A percentile compares a stretch with the other conserved stretches of the same genome.
Conservation (phyloP, 2,329 filamentous ascomycete genomes). For the Pestalotiopsis sp. region DNA sequence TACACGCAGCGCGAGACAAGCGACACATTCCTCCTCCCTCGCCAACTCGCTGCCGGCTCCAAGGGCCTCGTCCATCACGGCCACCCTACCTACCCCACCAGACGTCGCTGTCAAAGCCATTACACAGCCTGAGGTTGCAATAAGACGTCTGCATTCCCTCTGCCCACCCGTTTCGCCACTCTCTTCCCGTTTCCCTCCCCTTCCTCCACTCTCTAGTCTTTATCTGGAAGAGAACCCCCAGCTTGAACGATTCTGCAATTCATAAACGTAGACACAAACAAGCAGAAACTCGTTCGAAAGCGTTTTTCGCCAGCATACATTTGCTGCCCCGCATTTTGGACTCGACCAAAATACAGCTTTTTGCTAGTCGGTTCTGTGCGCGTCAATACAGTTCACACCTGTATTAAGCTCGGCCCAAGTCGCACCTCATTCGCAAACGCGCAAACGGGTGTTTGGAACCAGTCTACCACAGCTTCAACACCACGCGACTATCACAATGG, state of each 20-base stretch:
- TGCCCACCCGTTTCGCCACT: conserved; percentile 30
- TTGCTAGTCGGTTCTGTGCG: not conserved
- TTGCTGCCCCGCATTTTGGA: not conserved
- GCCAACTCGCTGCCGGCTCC: conserved; percentile 10
- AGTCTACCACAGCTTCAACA: conserved; percentile 15
- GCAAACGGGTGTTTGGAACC: conserved; percentile 6
- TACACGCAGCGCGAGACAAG: not conserved
- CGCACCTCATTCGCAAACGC: not conserved
- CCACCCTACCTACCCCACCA: conserved; percentile 21
- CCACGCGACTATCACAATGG: conserved; percentile 45
- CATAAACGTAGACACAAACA: conserved; percentile 2
- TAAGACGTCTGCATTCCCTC: conserved; percentile 35
- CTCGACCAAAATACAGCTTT: not conserved
- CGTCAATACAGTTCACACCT: not conserved
- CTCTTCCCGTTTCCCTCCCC: conserved; percentile 25
- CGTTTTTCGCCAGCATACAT: not conserved
- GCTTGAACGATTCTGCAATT: not conserved
- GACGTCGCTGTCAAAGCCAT: conserved; percentile 3
- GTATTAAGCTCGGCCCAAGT: conserved; percentile 12
- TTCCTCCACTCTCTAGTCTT: conserved; percentile 13
- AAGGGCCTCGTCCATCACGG: conserved; percentile 30
- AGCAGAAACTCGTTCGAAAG: not conserved
- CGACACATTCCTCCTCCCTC: not conserved
- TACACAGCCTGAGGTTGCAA: conserved; percentile 23
- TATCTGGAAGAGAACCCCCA: conserved; percentile 11